Evolutionary conservation across 148 eudicot genomes (phyloP).

Genomic region (Rheum nobile): DNA sequence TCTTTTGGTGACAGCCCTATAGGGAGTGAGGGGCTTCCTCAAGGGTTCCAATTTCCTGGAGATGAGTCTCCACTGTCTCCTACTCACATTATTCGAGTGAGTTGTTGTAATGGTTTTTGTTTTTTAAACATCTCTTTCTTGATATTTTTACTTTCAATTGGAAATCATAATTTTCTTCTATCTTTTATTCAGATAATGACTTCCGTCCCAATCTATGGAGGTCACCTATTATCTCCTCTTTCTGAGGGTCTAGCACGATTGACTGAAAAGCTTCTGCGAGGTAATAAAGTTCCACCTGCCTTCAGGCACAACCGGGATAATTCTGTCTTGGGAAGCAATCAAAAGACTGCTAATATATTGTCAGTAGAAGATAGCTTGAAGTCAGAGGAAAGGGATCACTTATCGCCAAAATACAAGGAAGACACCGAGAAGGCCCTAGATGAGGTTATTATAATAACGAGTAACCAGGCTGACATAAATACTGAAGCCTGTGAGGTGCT

Average conservation of each 20-base stretch:
- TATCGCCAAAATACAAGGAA: constrained; percentile 22
- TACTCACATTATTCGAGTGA: constrained; percentile 71
- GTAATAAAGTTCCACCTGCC: constrained; percentile 22
- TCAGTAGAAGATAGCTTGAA: constrained; percentile 5
- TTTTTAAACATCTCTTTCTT: background rate
- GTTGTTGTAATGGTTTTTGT: constrained; percentile 8
- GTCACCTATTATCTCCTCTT: constrained; percentile 67
- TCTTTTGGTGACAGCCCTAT: constrained; percentile 56
- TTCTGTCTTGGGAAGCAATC: background rate
- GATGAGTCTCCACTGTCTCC: constrained; percentile 65
- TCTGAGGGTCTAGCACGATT: constrained; percentile 38
- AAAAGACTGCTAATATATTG: background rate
- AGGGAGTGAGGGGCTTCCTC: constrained; percentile 45
- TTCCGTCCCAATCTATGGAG: constrained; percentile 44
- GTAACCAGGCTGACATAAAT: constrained; percentile 40
- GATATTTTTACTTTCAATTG: background rate
- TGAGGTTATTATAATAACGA: constrained; percentile 11
- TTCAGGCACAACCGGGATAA: constrained; percentile 18
- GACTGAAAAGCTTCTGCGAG: constrained; percentile 22
- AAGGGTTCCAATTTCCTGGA: constrained; percentile 12
- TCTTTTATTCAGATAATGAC: constrained; percentile 72
- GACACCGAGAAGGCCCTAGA: constrained; percentile 22
- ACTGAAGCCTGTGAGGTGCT: constrained; percentile 49
- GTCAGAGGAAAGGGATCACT: constrained; percentile 23
- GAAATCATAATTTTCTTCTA: background rate